A percentile compares a stretch with the other conserved stretches of the same genome.
Evolutionary conservation across 2,329 filamentous ascomycete species (phyloP).

Genomic region (Fulvia fulva): DNA sequence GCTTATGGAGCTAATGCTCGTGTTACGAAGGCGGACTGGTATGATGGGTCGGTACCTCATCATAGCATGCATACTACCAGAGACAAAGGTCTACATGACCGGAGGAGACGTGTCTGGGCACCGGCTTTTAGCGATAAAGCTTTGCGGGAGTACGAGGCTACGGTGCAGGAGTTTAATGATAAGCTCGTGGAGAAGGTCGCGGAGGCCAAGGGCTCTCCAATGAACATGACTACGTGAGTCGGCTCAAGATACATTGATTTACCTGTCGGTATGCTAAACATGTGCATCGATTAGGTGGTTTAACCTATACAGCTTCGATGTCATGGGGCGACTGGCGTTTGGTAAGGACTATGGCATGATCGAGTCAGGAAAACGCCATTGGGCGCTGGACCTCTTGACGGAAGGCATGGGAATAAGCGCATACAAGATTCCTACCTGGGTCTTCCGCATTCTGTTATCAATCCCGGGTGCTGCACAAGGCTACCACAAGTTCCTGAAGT

Average conservation of each 20-base stretch:
- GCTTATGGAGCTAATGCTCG: constrained; percentile 38
- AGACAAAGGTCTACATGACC: constrained; percentile 36
- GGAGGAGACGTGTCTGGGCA: constrained; percentile 40
- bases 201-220: constrained; percentile 20
- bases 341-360: constrained; percentile 41
- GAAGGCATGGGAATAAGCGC: constrained; percentile 30
- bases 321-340: constrained; percentile 46
- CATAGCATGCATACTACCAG: constrained; percentile 39
- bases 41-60: constrained; percentile 35
- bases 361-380: constrained; percentile 32
- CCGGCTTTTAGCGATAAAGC: constrained; percentile 40
- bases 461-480: constrained; percentile 34
- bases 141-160: constrained; percentile 40
- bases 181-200: constrained; percentile 33
- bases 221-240: constrained; percentile 36
- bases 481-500: constrained; percentile 36
- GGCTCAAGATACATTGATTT: background rate
- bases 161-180: constrained; percentile 36
- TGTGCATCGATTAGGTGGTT: constrained; percentile 29
- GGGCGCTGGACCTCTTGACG: constrained; percentile 37
- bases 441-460: constrained; percentile 29
- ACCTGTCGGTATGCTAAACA: background rate
- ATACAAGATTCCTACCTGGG: constrained; percentile 31
- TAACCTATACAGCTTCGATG: constrained; percentile 43
- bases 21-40: constrained; percentile 42